phyloP scores from a whole-genome alignment of 2,329 filamentous ascomycete species.

The Bipolaris bicolor region DNA sequence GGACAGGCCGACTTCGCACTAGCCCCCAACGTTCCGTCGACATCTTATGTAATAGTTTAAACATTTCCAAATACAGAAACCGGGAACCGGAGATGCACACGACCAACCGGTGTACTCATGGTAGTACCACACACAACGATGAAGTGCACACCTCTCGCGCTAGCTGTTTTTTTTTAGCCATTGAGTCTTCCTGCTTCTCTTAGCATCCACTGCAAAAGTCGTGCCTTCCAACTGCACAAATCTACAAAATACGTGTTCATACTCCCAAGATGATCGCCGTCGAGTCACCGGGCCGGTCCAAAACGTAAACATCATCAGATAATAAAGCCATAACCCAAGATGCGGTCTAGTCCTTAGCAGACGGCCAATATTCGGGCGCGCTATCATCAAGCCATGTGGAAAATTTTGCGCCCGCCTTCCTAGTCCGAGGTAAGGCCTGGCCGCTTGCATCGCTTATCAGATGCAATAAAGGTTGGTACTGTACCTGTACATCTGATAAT shows the following conservation, averaged over 20 bases:
- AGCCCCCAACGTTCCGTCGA: neutral
- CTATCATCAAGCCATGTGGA: neutral
- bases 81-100: neutral
- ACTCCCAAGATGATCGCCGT: neutral
- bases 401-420: neutral
- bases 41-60: neutral
- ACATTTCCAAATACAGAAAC: neutral
- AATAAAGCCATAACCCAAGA: neutral
- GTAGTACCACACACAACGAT: neutral
- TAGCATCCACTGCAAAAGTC: neutral
- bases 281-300: neutral
- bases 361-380: neutral
- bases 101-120: neutral
- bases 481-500: neutral
- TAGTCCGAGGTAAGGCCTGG: neutral
- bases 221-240: neutral
- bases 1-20: neutral
- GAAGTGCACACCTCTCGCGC: neutral
- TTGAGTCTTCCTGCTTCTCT: neutral
- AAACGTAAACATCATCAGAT: neutral
- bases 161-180: neutral
- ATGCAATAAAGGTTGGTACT: constrained; percentile 1
- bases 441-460: neutral
- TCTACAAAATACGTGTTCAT: neutral
- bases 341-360: neutral